These are phyloP conservation scores for Talaromyces nanjingensis DNA, from an alignment of 495 filamentous ascomycete species.

Conservation along the genomic window DNA sequence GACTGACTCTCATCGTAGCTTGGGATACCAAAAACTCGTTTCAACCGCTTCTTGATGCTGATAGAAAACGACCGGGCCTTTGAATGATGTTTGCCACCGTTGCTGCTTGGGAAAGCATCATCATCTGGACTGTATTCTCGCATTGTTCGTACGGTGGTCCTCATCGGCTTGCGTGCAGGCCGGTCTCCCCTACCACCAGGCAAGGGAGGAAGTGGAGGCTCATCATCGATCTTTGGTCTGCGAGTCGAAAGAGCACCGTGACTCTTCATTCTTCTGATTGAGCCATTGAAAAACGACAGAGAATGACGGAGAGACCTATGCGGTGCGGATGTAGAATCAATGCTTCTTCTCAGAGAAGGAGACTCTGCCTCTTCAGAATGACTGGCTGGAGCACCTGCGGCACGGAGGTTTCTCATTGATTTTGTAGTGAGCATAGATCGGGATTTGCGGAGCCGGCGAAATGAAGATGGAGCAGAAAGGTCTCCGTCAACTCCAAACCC, in stretches of 20 bases:
- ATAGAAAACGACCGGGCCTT: slow-evolving; percentile 55
- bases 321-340: slow-evolving; percentile 15
- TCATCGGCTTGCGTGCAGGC: slow-evolving; percentile 46
- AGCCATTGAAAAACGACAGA: slow-evolving; percentile 53
- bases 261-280: slow-evolving; percentile 24
- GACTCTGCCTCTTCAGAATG: slow-evolving; percentile 13
- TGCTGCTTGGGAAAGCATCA: slow-evolving; percentile 24
- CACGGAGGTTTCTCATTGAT: slow-evolving; percentile 22
- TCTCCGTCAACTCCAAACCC: slow-evolving; percentile 50
- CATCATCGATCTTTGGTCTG: slow-evolving; percentile 27
- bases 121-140: slow-evolving; percentile 30
- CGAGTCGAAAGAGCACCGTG: slow-evolving; percentile 43
- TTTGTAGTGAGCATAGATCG: slow-evolving; percentile 62
- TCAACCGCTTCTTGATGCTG: slow-evolving; percentile 55
- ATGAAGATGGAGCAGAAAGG: slow-evolving; percentile 63
- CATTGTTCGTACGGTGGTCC: slow-evolving; percentile 52
- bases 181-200: slow-evolving; percentile 37
- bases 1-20: slow-evolving; percentile 31
- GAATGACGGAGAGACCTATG: slow-evolving; percentile 43
- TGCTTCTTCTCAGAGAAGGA: slow-evolving; percentile 4
- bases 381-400: slow-evolving; percentile 21
- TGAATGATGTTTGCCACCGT: slow-evolving; percentile 28
- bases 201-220: slow-evolving; percentile 23
- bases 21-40: slow-evolving; percentile 48
- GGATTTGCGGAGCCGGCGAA: slow-evolving; percentile 64